Percentiles rank a stretch among this genome's conserved stretches.
Conservation (phyloP, 164 flowering plant genomes). For the Santalum album region DNA sequence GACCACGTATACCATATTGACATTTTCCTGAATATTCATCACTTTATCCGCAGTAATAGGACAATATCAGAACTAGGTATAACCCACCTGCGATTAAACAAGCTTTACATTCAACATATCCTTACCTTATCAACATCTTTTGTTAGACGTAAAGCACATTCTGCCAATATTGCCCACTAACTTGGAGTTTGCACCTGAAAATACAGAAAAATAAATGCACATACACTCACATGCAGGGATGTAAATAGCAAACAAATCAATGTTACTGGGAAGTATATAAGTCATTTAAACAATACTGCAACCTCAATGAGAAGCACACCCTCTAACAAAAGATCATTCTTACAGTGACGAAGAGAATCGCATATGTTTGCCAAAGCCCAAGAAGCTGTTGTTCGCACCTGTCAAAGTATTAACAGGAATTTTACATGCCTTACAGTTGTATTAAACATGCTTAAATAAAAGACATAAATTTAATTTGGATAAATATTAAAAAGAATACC, state of each 20-base stretch:
- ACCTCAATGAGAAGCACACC: slow-evolving; percentile 28
- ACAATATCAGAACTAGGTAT: too few species aligned
- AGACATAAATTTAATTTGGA: not conserved
- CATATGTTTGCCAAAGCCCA: slow-evolving; percentile 96
- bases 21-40: too few species aligned
- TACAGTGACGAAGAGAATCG: slow-evolving; percentile 55
- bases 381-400: slow-evolving; percentile 86
- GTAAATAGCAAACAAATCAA: not conserved
- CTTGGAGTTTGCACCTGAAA: slow-evolving; percentile 12
- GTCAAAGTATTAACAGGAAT: slow-evolving; percentile 11
- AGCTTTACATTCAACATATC: not conserved
- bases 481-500: slow-evolving; percentile 26
- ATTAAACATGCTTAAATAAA: too few species aligned
- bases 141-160: slow-evolving; percentile 63
- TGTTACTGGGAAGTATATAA: not conserved
- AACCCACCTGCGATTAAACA: too few species aligned
- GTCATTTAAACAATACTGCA: not conserved
- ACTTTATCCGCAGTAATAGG: too few species aligned
- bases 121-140: slow-evolving; percentile 89
- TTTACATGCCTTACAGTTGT: not conserved
- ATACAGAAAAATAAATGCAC: not conserved
- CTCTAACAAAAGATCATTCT: slow-evolving; percentile 16
- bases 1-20: too few species aligned
- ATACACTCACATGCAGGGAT: not conserved
- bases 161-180: slow-evolving; percentile 30